These are phyloP conservation scores for Penicillium sp. DNA, from an alignment of 2,329 filamentous ascomycete genomes.

Conservation along the genomic window DNA sequence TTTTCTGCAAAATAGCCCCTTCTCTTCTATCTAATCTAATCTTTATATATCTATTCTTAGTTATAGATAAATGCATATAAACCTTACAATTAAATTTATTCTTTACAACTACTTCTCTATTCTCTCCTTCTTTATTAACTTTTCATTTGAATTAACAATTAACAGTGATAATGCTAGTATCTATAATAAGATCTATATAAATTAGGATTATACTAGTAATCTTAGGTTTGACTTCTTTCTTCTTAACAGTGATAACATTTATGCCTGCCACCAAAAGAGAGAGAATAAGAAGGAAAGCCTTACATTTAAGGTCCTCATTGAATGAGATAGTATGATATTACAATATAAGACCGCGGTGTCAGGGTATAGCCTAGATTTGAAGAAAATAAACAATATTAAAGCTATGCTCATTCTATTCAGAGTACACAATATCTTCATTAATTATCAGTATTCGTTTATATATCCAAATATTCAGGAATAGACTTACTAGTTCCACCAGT, in stretches of 20 bases:
- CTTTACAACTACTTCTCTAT: slow-evolving; percentile 20
- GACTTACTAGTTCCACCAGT: slow-evolving; percentile 69
- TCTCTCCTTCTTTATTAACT: slow-evolving; percentile 56
- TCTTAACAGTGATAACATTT: slow-evolving; percentile 58
- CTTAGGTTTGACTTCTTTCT: slow-evolving; percentile 59
- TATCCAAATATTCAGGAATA: background rate
- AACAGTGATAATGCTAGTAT: slow-evolving; percentile 67
- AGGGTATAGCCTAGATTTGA: slow-evolving; percentile 84
- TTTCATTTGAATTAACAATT: slow-evolving; percentile 66
- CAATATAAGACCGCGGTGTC: slow-evolving; percentile 67
- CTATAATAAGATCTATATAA: slow-evolving; percentile 81
- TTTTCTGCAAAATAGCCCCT: slow-evolving; percentile 65
- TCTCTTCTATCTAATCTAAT: slow-evolving; percentile 65
- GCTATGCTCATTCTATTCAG: slow-evolving; percentile 70
- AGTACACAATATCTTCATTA: slow-evolving; percentile 66
- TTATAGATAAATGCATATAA: slow-evolving; percentile 77
- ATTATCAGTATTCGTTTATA: background rate
- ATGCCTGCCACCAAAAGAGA: slow-evolving; percentile 67
- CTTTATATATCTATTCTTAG: slow-evolving; percentile 68
- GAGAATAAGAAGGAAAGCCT: slow-evolving; percentile 69
- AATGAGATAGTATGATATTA: slow-evolving; percentile 74
- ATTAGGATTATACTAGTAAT: slow-evolving; percentile 69
- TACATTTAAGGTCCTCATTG: slow-evolving; percentile 66
- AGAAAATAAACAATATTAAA: slow-evolving; percentile 68
- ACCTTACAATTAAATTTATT: slow-evolving; percentile 60